Percentiles rank a stretch among this genome's conserved stretches.
These are phyloP conservation scores for Pinus tabuliformis DNA, from an alignment of 75 land plant genomes.

Conservation along the genomic window DNA sequence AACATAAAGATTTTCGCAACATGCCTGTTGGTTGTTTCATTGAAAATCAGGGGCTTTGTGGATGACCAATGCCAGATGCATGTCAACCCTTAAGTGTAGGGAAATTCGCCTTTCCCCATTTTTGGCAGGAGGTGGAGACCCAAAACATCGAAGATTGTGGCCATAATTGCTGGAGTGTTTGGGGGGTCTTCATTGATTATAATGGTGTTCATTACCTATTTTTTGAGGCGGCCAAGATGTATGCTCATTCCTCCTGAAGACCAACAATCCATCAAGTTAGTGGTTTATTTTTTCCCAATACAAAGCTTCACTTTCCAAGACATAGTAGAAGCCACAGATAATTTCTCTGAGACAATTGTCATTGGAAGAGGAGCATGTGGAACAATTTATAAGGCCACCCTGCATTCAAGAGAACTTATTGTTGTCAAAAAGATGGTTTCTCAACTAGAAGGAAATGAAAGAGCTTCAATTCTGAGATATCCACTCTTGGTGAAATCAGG, in stretches of 20 bases:
- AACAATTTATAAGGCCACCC: conserved; percentile 76
- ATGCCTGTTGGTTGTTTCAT: conserved; percentile 54
- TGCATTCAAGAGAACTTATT: conserved; percentile 51
- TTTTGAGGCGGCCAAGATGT: conserved; percentile 43
- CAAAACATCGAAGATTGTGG: conserved; percentile 26
- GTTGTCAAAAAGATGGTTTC: conserved; percentile 74
- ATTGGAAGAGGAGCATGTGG: conserved; percentile 91
- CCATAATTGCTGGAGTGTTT: conserved; percentile 45
- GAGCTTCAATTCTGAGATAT: conserved; percentile 73
- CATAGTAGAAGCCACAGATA: conserved; percentile 68
- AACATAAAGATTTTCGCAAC: conserved; percentile 28
- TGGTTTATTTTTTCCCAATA: conserved; percentile 42
- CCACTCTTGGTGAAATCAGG: conserved; percentile 74
- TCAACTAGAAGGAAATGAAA: conserved; percentile 54
- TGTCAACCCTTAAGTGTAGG: conserved; percentile 13
- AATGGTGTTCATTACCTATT: conserved; percentile 43
- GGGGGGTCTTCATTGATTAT: conserved; percentile 57
- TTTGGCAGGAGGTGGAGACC: too few species aligned
- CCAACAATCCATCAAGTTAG: conserved; percentile 19
- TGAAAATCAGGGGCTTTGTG: conserved; percentile 76
- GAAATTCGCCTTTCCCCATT: too few species aligned
- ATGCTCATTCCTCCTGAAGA: conserved; percentile 26
- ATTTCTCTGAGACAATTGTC: conserved; percentile 55
- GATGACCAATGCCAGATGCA: conserved; percentile 30
- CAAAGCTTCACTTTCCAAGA: conserved; percentile 63